Base-by-base conservation (phyloP, 345 rosid genomes). In the Angophora floribunda region DNA sequence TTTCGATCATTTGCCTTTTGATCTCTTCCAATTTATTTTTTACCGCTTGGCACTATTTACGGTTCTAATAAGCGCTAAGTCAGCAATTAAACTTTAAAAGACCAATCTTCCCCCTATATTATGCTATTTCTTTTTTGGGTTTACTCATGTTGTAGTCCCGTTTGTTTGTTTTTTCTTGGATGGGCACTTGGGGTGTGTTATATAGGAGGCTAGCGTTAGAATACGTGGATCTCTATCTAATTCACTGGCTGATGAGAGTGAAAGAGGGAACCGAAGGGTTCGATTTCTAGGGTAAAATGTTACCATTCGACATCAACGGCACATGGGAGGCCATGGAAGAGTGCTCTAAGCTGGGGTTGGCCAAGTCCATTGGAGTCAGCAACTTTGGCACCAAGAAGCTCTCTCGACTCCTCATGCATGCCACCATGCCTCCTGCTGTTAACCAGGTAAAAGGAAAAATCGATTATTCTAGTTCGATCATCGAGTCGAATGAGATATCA, bases 181-280 rank as follows among this genome's bases (percentile, higher is more conserved):
- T 17, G 41, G 49, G 17, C 47, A 52, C 28, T 41, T 24, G 41
- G 10, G 47, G 9, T 28, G 9, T 57, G 21, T 16, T 52, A 21
- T 4, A 55, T 61, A 93, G 93, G 92, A 92, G 87, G 67, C 86
- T 93, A 61, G 87, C 88, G 86, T 57, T 91, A 28, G 92, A 89
- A 44, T 90, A 94, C 44, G 86, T 94, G 51, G 94, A 93, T 59
- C 90, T 91, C 24, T 90, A 93, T 86, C 89, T 92, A 9, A 89
- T 92, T n/a, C 94, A 91, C 80, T 91, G 80, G 75, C 95, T 93
- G n/a, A n/a, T 88, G 47, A 91, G 91, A 49, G 15, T 88, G 90
- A 91, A 79, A 51, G 45, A 59, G 13, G 85, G 47, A 30, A 78
- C 75, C 2, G 50, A 67, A 28, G 52, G 57, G 49, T 36, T 50